Evolutionary conservation across 257 asterid species (phyloP), one percentile per base, ranked within the genome.

Genomic region (Penstemon newberryi): DNA sequence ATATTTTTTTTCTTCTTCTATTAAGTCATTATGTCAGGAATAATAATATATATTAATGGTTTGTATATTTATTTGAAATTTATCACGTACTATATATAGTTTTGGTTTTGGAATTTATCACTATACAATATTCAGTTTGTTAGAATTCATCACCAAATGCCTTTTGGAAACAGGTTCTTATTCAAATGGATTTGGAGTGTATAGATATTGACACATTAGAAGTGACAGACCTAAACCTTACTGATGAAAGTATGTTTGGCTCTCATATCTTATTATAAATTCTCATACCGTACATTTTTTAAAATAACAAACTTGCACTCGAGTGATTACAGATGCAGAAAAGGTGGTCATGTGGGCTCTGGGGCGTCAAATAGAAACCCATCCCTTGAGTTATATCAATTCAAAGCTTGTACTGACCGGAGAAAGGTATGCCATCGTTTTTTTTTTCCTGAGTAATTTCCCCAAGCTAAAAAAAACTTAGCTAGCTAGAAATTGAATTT

Each of bases 271-370:
- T 66, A 52, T 9, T 40, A 52, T n/a, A 65, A 51, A 7, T 65
- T 6, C 1, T n/a, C 10, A 38, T 38, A 13, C 49, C 45, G 8
- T 55, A 5, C 25, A 2, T 55, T 55, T 3, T 13, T 39, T 66
- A 18, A 40, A 38, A 25, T 49, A 15, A 65, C 58, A 11, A 49
- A 53, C 38, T 36, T 38, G 6, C 7, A 38, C 8, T 49, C 33
- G 55, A 49, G 51, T 36, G 47, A 49, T 36, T 13, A 6, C 59
- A 66, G 71, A 66, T 66, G 61, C 71, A 15, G 71, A 53, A 18
- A 66, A 13, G 41, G 62, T 66, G 51, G 59, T 53, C 61, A 66
- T 41, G 62, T 66, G 42, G 71, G 71, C 71, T 54, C 53, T 66
- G 25, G 71, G 71, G 53, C 25, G 44, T 12, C 53, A 66, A 15